Conservation (phyloP, 495 filamentous ascomycete species). For the Diplogelasinospora grovesii region DNA sequence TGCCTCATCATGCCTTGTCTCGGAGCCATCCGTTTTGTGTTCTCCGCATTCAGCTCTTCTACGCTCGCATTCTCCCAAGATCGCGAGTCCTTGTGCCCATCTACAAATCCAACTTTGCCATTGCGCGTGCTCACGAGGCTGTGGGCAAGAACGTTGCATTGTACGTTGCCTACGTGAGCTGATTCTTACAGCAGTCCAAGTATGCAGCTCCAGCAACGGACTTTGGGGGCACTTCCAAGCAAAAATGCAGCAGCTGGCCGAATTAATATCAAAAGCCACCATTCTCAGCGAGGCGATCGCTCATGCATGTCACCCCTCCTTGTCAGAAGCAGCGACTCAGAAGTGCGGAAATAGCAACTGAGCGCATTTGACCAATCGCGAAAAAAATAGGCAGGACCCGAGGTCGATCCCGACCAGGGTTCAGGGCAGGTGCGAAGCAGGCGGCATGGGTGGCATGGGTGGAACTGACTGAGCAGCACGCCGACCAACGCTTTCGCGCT, state of each 20-base stretch:
- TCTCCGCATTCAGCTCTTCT: not conserved
- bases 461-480: not conserved
- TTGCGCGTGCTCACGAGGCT: no score
- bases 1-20: not conserved
- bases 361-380: not conserved
- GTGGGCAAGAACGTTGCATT: no score
- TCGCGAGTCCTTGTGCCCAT: no score
- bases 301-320: not conserved
- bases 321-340: not conserved
- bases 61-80: no score
- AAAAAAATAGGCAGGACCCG: not conserved
- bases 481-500: slow-evolving; percentile 1
- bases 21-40: not conserved
- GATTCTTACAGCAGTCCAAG: not conserved
- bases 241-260: no score
- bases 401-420: slow-evolving; percentile 1
- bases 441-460: not conserved
- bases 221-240: not conserved
- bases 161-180: not conserved
- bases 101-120: no score
- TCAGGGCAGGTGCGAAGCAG: not conserved
- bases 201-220: not conserved
- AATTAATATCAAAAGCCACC: no score
- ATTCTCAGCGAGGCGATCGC: not conserved
- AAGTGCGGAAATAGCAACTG: slow-evolving; percentile 4